Evolutionary conservation across 768 basidiomycete genomes (phyloP).

Genomic region (Russula foetens): DNA sequence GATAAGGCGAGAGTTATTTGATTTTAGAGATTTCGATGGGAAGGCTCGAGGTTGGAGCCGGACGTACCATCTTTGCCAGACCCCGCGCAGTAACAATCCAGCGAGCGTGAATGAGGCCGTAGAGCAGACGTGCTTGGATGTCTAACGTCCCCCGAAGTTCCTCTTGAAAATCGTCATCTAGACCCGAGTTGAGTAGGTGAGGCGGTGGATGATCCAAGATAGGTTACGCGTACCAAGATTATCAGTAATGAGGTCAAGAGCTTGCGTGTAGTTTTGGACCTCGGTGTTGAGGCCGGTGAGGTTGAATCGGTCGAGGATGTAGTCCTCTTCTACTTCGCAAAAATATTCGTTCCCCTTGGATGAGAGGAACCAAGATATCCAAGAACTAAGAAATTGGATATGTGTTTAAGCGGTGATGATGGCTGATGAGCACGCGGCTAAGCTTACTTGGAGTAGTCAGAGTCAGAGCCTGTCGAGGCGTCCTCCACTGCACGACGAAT

Average conservation of each 20-base stretch:
- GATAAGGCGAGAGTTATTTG: not conserved
- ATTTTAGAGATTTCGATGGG: not conserved
- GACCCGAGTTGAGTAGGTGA: not conserved
- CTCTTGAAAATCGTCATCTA: conserved; percentile 92
- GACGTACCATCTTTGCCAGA: conserved; percentile 83
- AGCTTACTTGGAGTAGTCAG: conserved; percentile 89
- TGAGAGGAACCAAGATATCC: conserved; percentile 97
- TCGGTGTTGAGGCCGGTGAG: conserved; percentile 95
- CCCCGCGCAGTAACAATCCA: conserved; percentile 96
- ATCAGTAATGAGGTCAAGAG: conserved; percentile 93
- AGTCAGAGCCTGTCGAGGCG: conserved; percentile 86
- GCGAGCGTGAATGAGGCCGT: conserved; percentile 93
- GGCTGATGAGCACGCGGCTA: not conserved
- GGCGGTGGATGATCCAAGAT: not conserved
- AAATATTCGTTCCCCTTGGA: conserved; percentile 99
- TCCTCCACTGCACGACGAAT: conserved; percentile 61
- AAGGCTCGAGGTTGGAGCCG: not conserved
- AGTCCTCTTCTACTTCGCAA: conserved; percentile 98
- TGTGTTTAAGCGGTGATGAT: conserved; percentile 5
- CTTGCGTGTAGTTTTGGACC: conserved; percentile 89
- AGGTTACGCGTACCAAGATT: conserved; percentile 60
- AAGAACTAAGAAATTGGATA: conserved; percentile 38
- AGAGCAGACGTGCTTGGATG: conserved; percentile 86
- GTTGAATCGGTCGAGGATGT: conserved; percentile 97
- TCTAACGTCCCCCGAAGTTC: conserved; percentile 88